Evolutionary conservation across 192 early-diverging fungal species (phyloP), one percentile per base, ranked within the genome.

Genomic region (Coemansia sp.): DNA sequence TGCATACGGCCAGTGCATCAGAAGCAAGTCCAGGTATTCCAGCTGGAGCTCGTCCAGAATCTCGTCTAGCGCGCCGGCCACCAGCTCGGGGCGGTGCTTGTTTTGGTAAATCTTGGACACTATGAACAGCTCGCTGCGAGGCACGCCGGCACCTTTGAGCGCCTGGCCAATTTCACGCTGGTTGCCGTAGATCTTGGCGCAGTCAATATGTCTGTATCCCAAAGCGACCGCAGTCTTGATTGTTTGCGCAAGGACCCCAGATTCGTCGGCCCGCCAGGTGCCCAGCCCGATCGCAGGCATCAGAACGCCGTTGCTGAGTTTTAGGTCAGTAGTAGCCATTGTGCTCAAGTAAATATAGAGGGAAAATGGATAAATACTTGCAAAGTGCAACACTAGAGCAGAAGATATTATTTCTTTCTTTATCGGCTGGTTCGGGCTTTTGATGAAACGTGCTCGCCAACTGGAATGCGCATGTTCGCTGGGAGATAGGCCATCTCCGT

Each of bases 1-100:
- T 3, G 89, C 84, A 22, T 82, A 54, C 0, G 92, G 91, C 88
- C 87, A 94, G 77, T 94, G 92, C 54, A 93, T 82, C 31, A 95
- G 69, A 53, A 90, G 88, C 30, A 92, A 54, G 53, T 95, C 91
- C 22, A 95, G 60, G 59, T 95, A 91, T 23, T 85, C 80, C 26
- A 89, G 51, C 34, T 80, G 71, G 8, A 93, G 78, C 60, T 88
- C 83, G 26, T 73, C 55, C 11, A 93, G 79, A 3, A 90, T 86
- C 9, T 65, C 62, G 51, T 86, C 77, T 3, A 88, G 58, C 0
- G 85, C 88, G 19, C 65, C 65, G 5, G 58, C 49, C 0, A 94
- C 86, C 27, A 84, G 65, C 49, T 86, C 75, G 9, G 83, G 79
- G 0, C 79, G 78, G 43, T 90, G 86, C 26, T 60, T 63, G 48